A percentile compares a stretch with the other conserved stretches of the same genome.
phyloP scores from a whole-genome alignment of 345 rosid species.

The Brassica juncea region DNA sequence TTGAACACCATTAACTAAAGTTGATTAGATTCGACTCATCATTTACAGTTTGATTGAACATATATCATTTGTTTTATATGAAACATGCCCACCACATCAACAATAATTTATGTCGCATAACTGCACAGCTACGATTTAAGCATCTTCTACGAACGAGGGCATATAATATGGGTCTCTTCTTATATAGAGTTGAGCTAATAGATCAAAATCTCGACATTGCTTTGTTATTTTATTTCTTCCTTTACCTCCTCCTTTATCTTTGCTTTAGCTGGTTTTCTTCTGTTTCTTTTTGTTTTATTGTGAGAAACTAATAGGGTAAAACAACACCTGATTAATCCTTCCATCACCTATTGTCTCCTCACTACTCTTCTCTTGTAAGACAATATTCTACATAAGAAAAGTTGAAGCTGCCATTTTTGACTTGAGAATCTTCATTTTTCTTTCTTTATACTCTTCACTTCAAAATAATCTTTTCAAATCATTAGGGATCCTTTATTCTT shows the following conservation, averaged over 20 bases:
- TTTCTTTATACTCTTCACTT: not conserved
- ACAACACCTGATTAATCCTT: conserved; percentile 14
- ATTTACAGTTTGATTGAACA: conserved; percentile 20
- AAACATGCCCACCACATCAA: conserved; percentile 30
- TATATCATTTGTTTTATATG: conserved; percentile 15
- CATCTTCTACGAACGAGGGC: conserved; percentile 34
- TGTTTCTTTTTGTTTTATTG: conserved; percentile 38
- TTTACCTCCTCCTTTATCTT: conserved; percentile 24
- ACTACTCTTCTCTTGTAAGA: conserved; percentile 8
- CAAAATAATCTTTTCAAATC: conserved; percentile 33
- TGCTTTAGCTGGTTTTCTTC: conserved; percentile 6
- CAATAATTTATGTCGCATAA: conserved; percentile 19
- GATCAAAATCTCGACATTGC: conserved; percentile 42
- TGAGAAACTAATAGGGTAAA: conserved; percentile 1
- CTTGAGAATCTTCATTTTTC: conserved; percentile 17
- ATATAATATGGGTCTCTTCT: conserved; percentile 9
- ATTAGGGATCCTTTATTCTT: conserved; percentile 3
- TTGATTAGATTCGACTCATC: conserved; percentile 23
- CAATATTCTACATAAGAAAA: conserved; percentile 23
- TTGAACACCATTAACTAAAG: conserved; percentile 8
- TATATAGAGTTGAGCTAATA: conserved; percentile 60
- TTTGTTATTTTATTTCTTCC: conserved; percentile 22
- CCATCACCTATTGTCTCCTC: conserved; percentile 37
- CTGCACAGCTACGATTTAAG: conserved; percentile 23
- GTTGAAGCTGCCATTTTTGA: conserved; percentile 61